Base-by-base conservation (phyloP, 345 rosid species). In the Isatis tinctoria region DNA sequence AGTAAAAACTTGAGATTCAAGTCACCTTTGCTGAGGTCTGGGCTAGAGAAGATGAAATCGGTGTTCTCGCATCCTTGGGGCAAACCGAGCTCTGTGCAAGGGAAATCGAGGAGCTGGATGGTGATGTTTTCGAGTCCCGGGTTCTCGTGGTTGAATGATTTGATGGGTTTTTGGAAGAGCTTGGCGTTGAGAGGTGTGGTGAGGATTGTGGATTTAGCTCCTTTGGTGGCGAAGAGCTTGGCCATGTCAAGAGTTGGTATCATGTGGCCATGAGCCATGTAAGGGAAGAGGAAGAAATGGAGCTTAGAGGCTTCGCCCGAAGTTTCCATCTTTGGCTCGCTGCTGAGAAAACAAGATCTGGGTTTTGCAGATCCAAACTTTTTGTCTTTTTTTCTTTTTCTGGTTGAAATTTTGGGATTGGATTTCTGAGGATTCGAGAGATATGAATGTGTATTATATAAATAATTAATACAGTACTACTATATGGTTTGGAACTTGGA, bases 231-330 rank as follows among this genome's bases (percentile, higher is more conserved):
- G n/a, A 87, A 83, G 36, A 85, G 72, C 78, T 80, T 83, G 37
- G 88, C 86, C 82, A 83, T 85, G 83, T 86, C 90, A 3, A 81
- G 53, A 20, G 63, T 39, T 10, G 87, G 93, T 11, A 88, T 86
- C 66, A 81, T 77, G 75, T 85, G 90, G 41, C 93, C 87, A 49
- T 85, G 87, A 71, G 87, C 85, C 86, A 85, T 56, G 79, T 67
- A 81, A 7, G 88, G 87, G 61, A 82, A 79, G 77, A 86, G 76
- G 24, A 85, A 64, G 13, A 85, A 16, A 44, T 70, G 85, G 12
- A 86, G 74, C 65, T 67, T 70, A 32, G 37, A 65, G 69, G n/a
- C 52, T 49, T 62, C 51, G 20, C 12, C 30, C 11, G 35, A 37
- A 10, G 28, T 73, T 32, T 11, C 74, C 86, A 83, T 76, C 26